phyloP scores from a whole-genome alignment of 306 rosid genomes.

The Hippophae rhamnoides region DNA sequence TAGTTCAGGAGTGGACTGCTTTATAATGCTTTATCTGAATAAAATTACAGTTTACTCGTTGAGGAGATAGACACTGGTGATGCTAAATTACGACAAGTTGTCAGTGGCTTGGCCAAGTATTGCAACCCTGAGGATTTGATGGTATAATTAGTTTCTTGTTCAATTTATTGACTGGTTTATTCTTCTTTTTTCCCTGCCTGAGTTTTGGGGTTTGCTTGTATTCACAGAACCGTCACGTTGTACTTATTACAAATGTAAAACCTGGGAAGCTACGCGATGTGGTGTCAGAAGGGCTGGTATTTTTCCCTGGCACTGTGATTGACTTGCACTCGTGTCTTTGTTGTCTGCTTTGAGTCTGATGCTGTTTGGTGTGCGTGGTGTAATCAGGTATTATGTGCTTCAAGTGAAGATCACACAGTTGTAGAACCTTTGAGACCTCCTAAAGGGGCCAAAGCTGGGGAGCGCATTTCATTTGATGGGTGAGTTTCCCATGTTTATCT shows the following conservation, averaged over 20 bases:
- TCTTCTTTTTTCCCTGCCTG: conserved; percentile 4
- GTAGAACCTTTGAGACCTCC: conserved; percentile 95
- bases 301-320: conserved; percentile 7
- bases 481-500: conserved; percentile 25
- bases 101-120: conserved; percentile 85
- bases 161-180: not conserved
- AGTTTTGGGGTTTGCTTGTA: conserved; percentile 9
- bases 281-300: conserved; percentile 92
- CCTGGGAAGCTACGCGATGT: conserved; percentile 97
- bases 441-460: conserved; percentile 77
- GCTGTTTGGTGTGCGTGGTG: conserved; percentile 1
- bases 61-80: conserved; percentile 98
- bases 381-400: conserved; percentile 82
- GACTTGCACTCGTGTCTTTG: not conserved
- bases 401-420: conserved; percentile 60
- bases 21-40: not conserved
- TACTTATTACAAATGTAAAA: conserved; percentile 82
- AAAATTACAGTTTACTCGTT: conserved; percentile 56
- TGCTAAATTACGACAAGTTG: conserved; percentile 77
- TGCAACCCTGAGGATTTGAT: conserved; percentile 71
- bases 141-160: conserved; percentile 34
- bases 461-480: conserved; percentile 70
- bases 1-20: not conserved
- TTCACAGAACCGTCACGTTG: conserved; percentile 69
- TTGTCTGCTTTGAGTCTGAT: conserved; percentile 3